Evolutionary conservation across 2,329 filamentous ascomycete species (phyloP).

Genomic region (Biscogniauxia sp.): DNA sequence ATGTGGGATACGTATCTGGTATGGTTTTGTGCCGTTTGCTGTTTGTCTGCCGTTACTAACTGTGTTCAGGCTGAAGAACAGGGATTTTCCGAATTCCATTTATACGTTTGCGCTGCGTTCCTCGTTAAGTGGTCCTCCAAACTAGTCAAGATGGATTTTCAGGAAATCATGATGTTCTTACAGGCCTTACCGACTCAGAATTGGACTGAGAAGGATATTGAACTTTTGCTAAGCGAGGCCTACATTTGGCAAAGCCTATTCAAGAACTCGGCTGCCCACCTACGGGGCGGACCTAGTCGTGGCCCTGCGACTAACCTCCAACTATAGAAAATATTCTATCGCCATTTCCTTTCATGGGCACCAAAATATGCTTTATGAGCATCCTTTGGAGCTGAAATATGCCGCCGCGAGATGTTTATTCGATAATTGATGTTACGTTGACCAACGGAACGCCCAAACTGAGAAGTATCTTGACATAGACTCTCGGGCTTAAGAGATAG

Average conservation of each 20-base stretch:
- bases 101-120: conserved; percentile 97
- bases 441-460: not conserved
- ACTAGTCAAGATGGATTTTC: conserved; percentile 93
- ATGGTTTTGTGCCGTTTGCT: conserved; percentile 33
- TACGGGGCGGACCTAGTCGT: conserved; percentile 54
- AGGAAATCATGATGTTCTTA: conserved; percentile 99
- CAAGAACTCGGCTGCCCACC: conserved; percentile 87
- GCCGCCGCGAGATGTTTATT: not conserved
- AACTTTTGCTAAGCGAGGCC: conserved; percentile 89
- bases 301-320: conserved; percentile 42
- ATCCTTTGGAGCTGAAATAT: not conserved
- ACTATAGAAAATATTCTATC: conserved; percentile 16
- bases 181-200: conserved; percentile 88
- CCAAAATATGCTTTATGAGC: not conserved
- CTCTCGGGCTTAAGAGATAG: not conserved
- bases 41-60: conserved; percentile 8
- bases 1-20: conserved; percentile 99
- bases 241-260: conserved; percentile 99
- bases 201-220: conserved; percentile 98
- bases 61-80: conserved; percentile 82
- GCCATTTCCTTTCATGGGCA: not conserved
- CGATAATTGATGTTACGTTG: not conserved
- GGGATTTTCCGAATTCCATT: conserved; percentile 96
- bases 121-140: conserved; percentile 98
- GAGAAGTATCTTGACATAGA: not conserved